Conservation (phyloP, 495 filamentous ascomycete genomes). For the Venustampulla echinocandica region DNA sequence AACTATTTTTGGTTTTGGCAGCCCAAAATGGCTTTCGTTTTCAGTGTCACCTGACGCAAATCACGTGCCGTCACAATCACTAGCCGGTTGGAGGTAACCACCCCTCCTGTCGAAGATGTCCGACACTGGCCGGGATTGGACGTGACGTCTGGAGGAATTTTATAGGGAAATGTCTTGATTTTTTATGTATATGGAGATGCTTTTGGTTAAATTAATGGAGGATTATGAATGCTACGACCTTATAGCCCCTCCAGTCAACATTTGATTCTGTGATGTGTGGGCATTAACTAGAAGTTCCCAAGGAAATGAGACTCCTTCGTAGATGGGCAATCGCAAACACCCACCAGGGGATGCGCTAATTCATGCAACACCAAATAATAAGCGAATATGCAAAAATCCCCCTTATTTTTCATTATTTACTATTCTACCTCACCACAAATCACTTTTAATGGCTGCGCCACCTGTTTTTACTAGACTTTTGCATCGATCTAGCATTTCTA, state of each 20-base stretch:
- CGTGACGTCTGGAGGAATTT: slow-evolving; percentile 11
- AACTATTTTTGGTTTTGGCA: slow-evolving; percentile 11
- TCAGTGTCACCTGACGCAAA: slow-evolving; percentile 11
- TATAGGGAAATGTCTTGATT: slow-evolving; percentile 12
- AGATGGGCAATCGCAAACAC: too few species aligned
- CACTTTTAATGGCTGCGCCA: slow-evolving; percentile 5
- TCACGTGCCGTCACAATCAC: slow-evolving; percentile 11
- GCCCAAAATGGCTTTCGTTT: slow-evolving; percentile 12
- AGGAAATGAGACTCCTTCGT: too few species aligned
- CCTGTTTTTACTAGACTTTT: not conserved
- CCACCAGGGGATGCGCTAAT: not conserved
- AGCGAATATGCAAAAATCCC: not conserved
- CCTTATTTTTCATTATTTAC: not conserved
- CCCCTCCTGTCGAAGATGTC: slow-evolving; percentile 10
- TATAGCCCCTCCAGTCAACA: not conserved
- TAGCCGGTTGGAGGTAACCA: slow-evolving; percentile 3
- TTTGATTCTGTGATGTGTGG: too few species aligned
- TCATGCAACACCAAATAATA: not conserved
- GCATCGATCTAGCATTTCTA: slow-evolving; percentile 1
- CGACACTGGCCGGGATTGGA: slow-evolving; percentile 9
- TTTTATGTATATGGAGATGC: too few species aligned
- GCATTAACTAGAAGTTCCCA: too few species aligned
- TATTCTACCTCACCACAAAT: not conserved
- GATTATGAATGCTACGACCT: too few species aligned
- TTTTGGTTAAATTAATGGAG: too few species aligned